Percentiles rank a stretch among this genome's conserved stretches.
phyloP scores from a whole-genome alignment of 331 rosid genomes.

The Quercus phellos region DNA sequence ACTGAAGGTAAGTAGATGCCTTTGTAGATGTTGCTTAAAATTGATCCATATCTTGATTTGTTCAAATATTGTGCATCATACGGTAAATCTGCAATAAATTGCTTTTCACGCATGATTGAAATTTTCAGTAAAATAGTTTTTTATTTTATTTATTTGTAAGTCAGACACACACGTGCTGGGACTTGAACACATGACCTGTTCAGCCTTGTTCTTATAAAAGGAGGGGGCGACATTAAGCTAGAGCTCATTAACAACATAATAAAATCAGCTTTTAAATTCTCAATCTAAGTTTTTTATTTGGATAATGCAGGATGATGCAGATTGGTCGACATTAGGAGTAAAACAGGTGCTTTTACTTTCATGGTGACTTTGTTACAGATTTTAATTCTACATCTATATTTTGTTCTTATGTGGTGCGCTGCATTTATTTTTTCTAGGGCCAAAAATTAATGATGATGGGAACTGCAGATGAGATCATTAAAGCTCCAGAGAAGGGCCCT shows the following conservation, averaged over 20 bases:
- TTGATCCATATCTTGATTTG: not conserved
- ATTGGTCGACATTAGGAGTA: conserved; percentile 80
- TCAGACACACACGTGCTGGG: not conserved
- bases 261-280: conserved; percentile 5
- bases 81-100: not conserved
- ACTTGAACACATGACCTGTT: not conserved
- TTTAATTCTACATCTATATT: not conserved
- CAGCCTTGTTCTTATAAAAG: not conserved
- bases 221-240: not conserved
- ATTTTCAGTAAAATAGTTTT: not conserved
- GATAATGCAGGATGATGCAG: conserved; percentile 80
- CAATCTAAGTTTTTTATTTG: not conserved
- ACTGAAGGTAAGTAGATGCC: conserved; percentile 56
- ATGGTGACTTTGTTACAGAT: not conserved
- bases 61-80: conserved; percentile 12
- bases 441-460: conserved; percentile 99
- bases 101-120: not conserved
- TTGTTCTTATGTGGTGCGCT: conserved; percentile 10
- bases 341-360: conserved; percentile 57
- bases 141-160: not conserved
- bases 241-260: not conserved
- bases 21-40: not conserved
- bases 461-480: conserved; percentile 87
- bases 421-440: conserved; percentile 53
- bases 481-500: conserved; percentile 88